Percentiles rank a stretch among this genome's conserved stretches.
These are phyloP conservation scores for Aureobasidium sp. DNA, from an alignment of 2,329 filamentous ascomycete species.

Conservation along the genomic window DNA sequence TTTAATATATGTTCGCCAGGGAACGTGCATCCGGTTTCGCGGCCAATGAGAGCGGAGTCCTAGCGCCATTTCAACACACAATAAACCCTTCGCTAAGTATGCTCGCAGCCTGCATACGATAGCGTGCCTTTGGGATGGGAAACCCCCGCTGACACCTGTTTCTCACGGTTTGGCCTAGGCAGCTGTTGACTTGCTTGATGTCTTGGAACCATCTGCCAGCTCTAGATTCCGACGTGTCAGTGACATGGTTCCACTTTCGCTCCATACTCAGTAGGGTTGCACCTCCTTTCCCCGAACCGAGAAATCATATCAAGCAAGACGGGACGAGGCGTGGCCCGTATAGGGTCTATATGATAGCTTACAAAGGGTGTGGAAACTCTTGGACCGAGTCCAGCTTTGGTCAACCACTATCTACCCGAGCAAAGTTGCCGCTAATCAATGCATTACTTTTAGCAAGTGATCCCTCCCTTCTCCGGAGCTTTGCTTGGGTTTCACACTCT, in stretches of 20 bases:
- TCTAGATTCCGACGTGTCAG: not conserved
- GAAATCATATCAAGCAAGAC: constrained; percentile 1
- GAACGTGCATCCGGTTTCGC: constrained; percentile 13
- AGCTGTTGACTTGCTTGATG: not conserved
- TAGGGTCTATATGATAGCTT: not conserved
- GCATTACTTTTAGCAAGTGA: constrained; percentile 12
- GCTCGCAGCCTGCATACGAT: constrained; percentile 15
- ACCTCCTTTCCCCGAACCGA: not conserved
- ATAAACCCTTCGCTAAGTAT: not conserved
- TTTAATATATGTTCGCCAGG: constrained; percentile 9
- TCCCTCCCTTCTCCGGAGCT: not conserved
- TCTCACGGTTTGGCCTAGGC: not conserved
- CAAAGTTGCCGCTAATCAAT: constrained; percentile 1
- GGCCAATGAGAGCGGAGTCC: constrained; percentile 14
- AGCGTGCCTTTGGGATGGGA: constrained; percentile 4
- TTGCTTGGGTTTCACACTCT: not conserved
- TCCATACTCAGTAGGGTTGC: constrained; percentile 3
- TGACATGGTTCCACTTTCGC: not conserved
- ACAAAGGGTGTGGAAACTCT: not conserved
- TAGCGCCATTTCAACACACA: constrained; percentile 9
- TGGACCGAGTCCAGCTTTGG: constrained; percentile 7
- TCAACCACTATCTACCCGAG: constrained; percentile 10
- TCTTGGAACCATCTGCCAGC: not conserved
- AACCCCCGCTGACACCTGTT: constrained; percentile 12
- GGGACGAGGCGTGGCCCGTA: constrained; percentile 9